phyloP scores from a whole-genome alignment of 495 filamentous ascomycete genomes.

The Lasiosphaeris hirsuta region DNA sequence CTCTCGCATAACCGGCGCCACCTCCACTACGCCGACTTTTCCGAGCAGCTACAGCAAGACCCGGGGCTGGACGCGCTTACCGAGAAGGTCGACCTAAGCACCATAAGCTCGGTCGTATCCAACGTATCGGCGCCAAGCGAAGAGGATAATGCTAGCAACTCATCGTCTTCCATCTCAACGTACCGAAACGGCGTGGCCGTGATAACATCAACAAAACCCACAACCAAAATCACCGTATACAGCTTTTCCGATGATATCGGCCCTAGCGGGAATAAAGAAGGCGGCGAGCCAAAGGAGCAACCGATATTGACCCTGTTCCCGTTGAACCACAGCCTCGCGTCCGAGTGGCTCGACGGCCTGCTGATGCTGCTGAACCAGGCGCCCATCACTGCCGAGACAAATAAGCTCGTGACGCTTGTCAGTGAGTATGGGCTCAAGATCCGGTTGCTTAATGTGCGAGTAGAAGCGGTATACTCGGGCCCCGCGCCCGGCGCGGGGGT shows the following conservation, averaged over 20 bases:
- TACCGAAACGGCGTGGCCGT: slow-evolving; percentile 29
- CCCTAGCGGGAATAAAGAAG: slow-evolving; percentile 21
- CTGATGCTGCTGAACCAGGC: slow-evolving; percentile 93
- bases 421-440: slow-evolving; percentile 92
- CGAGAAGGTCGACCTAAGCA: slow-evolving; percentile 86
- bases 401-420: slow-evolving; percentile 79
- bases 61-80: slow-evolving; percentile 70
- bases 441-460: slow-evolving; percentile 82
- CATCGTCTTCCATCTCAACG: slow-evolving; percentile 26
- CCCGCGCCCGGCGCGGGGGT: slow-evolving; percentile 47
- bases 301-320: slow-evolving; percentile 81
- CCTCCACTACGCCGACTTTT: slow-evolving; percentile 90
- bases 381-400: slow-evolving; percentile 94
- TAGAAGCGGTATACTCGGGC: slow-evolving; percentile 66
- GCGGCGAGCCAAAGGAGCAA: slow-evolving; percentile 42
- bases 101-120: slow-evolving; percentile 87
- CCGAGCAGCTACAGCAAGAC: slow-evolving; percentile 56
- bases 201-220: slow-evolving; percentile 40
- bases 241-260: slow-evolving; percentile 51
- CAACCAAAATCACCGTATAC: slow-evolving; percentile 89
- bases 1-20: slow-evolving; percentile 88
- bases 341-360: slow-evolving; percentile 95
- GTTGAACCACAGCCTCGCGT: slow-evolving; percentile 74
- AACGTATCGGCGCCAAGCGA: slow-evolving; percentile 68
- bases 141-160: slow-evolving; percentile 35